Evolutionary conservation across 345 rosid species (phyloP).

Genomic region (Cochlearia excelsa): DNA sequence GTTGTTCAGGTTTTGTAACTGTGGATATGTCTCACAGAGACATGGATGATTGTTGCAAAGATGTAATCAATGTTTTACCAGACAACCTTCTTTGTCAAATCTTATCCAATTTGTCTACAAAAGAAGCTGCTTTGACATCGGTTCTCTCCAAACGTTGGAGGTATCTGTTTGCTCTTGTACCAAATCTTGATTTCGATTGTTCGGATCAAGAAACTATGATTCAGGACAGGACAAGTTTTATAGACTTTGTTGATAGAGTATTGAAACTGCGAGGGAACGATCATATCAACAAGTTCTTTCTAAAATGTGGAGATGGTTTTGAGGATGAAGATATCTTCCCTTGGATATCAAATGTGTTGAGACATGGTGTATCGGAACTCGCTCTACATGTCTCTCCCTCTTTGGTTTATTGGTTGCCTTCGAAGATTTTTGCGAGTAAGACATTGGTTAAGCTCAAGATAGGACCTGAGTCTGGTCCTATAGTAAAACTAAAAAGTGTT

Average conservation of each 20-base stretch:
- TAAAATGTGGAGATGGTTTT: conserved; percentile 34
- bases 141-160: conserved; percentile 33
- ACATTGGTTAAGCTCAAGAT: conserved; percentile 25
- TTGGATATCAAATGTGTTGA: conserved; percentile 29
- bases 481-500: conserved; percentile 21
- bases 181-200: conserved; percentile 26
- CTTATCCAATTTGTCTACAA: conserved; percentile 27
- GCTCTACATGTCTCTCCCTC: conserved; percentile 20
- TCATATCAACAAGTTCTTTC: conserved; percentile 29
- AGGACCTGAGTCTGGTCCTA: conserved; percentile 27
- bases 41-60: conserved; percentile 22
- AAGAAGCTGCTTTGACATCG: conserved; percentile 34
- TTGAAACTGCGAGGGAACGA: conserved; percentile 20
- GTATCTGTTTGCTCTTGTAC: conserved; percentile 26
- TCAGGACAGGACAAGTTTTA: conserved; percentile 23
- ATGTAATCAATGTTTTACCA: conserved; percentile 22
- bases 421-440: conserved; percentile 24
- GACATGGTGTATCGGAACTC: conserved; percentile 33
- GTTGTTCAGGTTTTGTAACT: conserved; percentile 7
- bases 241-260: conserved; percentile 34
- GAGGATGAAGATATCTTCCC: conserved; percentile 30
- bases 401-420: conserved; percentile 35
- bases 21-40: conserved; percentile 8
- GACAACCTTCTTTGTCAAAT: conserved; percentile 34
- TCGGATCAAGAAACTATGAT: not conserved